Percentiles rank a stretch among this genome's conserved stretches.
Conservation (phyloP, 768 basidiomycete species). For the Pleurotus pulmonarius region DNA sequence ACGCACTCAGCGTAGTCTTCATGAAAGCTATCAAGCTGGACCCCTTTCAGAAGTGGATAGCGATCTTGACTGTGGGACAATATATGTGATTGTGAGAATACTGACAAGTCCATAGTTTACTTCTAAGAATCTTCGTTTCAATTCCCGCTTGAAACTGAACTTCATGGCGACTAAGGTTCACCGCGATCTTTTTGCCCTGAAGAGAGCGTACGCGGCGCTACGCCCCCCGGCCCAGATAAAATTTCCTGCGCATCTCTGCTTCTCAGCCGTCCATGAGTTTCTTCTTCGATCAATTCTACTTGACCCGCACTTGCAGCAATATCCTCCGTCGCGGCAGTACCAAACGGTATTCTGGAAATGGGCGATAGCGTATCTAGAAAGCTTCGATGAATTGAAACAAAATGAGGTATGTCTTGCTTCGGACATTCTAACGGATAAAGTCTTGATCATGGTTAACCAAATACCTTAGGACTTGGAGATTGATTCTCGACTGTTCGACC, state of each 20-base stretch:
- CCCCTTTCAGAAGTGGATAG: too few species aligned
- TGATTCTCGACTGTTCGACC: slow-evolving; percentile 60
- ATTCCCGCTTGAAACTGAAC: background rate
- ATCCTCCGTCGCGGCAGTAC: slow-evolving; percentile 62
- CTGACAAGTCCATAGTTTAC: background rate
- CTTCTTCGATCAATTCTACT: slow-evolving; percentile 49
- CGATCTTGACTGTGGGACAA: background rate
- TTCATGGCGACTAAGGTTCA: slow-evolving; percentile 14
- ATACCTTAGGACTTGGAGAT: slow-evolving; percentile 52
- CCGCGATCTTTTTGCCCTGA: slow-evolving; percentile 36
- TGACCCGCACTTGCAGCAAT: slow-evolving; percentile 47
- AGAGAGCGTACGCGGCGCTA: slow-evolving; percentile 53
- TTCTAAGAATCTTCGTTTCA: background rate
- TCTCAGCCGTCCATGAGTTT: slow-evolving; percentile 46
- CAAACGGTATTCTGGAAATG: slow-evolving; percentile 75
- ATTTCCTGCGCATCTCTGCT: slow-evolving; percentile 36
- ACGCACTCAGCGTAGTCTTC: too few species aligned
- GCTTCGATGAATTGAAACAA: slow-evolving; percentile 16
- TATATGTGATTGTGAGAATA: background rate
- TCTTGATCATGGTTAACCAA: too few species aligned
- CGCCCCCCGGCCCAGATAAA: slow-evolving; percentile 35
- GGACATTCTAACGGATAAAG: too few species aligned
- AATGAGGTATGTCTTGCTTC: slow-evolving; percentile 41
- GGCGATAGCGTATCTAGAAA: slow-evolving; percentile 53
- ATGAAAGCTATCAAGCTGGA: too few species aligned